Evolutionary conservation across 495 filamentous ascomycete species (phyloP), one percentile per base, ranked within the genome.

Genomic region (Extremus antarcticus): DNA sequence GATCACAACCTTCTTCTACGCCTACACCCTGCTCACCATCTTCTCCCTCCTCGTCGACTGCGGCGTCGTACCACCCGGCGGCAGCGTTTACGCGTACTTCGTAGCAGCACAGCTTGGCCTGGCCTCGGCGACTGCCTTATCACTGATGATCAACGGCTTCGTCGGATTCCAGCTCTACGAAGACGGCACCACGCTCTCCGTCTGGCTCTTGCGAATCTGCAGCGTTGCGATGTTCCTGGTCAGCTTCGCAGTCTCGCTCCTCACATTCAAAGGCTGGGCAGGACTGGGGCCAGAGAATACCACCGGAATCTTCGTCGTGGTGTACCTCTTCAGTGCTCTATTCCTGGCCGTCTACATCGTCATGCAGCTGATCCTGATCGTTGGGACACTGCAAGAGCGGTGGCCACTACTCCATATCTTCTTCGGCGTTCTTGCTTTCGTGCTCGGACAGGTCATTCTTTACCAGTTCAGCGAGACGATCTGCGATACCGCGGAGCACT

Each of bases 101-200:
- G 83, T 84, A 60, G 86, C 91, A 25, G 83, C 84, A 15, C 92
- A 99, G 65, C 81, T 81, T 57, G 92, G 94, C n/a, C 76, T 99
- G 55, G 74, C 82, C n/a, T 95, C 89, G 17, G 89, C 92, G 11
- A 74, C 92, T 19, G 87, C 88, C 67, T 90, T 86, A 10, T 94
- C 85, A 70, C 76, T 99, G 40, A 73, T 97, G 53, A 86, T 99
- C 75, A 97, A 97, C 68, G 92, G 94, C 25, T 99, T 99, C 66
- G 91, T 99, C 40, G 92, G 92, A 35, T 99, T 97, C 72, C 94
- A 97, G 71, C 78, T 99, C 3, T 99, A 97, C 69, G 92, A 99
- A 70, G 92, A 99, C 67, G 92, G 92, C n/a, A 99, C 92, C 1
- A 83, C 84, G 8, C 76, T 96, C 35, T 96, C 91, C 0, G 82